A percentile compares a stretch with the other conserved stretches of the same genome.
Evolutionary conservation across 768 basidiomycete species (phyloP).

Genomic region (Hygrocybe punicea): DNA sequence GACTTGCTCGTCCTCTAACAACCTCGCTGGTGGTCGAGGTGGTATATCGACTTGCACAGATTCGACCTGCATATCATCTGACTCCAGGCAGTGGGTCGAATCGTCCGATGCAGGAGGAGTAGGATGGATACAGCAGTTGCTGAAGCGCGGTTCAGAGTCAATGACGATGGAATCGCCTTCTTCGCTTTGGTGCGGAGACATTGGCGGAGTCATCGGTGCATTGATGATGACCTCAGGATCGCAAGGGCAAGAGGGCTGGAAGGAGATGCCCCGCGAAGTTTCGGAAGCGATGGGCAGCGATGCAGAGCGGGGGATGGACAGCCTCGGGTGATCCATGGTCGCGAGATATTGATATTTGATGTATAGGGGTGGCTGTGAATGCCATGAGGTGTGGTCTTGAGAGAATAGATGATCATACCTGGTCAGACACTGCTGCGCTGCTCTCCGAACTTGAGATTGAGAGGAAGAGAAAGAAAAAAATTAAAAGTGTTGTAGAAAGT

Average conservation of each 20-base stretch:
- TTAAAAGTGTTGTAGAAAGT: background rate
- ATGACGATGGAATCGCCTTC: slow-evolving; percentile 34
- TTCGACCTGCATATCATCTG: slow-evolving; percentile 28
- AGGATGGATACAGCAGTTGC: background rate
- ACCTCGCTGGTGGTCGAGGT: slow-evolving; percentile 40
- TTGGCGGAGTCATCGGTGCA: slow-evolving; percentile 68
- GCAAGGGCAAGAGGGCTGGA: background rate
- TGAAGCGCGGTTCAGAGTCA: slow-evolving; percentile 34
- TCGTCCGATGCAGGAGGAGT: slow-evolving; percentile 15
- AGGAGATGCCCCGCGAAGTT: slow-evolving; percentile 13
- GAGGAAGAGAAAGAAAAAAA: background rate
- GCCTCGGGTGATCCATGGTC: slow-evolving; percentile 24
- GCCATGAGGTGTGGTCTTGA: background rate
- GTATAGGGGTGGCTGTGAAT: background rate
- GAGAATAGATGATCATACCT: background rate
- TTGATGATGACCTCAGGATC: slow-evolving; percentile 47
- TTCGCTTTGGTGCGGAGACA: slow-evolving; percentile 57
- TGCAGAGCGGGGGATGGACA: slow-evolving; percentile 32
- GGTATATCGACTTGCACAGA: slow-evolving; percentile 2
- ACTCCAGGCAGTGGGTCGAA: slow-evolving; percentile 19
- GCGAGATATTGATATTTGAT: background rate
- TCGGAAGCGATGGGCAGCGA: slow-evolving; percentile 31
- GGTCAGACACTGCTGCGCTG: background rate
- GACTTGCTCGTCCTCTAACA: slow-evolving; percentile 68
- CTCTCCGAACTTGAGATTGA: background rate